A percentile compares a stretch with the other conserved stretches of the same genome.
Evolutionary conservation across 495 filamentous ascomycete genomes (phyloP).

Genomic region (Durotheca rogersii): DNA sequence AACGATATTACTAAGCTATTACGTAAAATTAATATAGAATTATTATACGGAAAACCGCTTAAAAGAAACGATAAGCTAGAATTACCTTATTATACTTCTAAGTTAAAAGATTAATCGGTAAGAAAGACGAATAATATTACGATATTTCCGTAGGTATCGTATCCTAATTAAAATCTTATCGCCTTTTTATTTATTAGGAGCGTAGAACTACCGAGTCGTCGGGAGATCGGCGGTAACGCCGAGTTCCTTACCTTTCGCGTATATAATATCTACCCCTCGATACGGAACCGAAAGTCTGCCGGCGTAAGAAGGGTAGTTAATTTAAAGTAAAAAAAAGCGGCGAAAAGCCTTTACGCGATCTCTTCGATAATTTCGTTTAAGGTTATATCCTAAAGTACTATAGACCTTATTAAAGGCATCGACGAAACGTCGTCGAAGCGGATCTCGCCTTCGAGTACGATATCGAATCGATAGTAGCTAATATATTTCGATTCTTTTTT

Average conservation of each 20-base stretch:
- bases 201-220: background rate
- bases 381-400: background rate
- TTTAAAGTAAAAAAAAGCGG: slow-evolving; percentile 10
- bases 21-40: background rate
- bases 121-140: slow-evolving; percentile 2
- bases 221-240: background rate
- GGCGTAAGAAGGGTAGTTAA: background rate
- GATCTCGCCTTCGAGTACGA: slow-evolving; percentile 3
- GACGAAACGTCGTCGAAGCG: slow-evolving; percentile 6
- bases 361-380: slow-evolving; percentile 1
- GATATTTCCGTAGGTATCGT: background rate
- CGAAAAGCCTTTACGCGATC: slow-evolving; percentile 3
- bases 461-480: slow-evolving; percentile 1
- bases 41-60: slow-evolving; percentile 3
- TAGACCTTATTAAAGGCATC: background rate
- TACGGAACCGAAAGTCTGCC: background rate
- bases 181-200: slow-evolving; percentile 1
- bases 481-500: slow-evolving; percentile 4
- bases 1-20: background rate
- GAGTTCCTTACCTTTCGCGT: background rate
- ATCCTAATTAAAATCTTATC: slow-evolving; percentile 1
- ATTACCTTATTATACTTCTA: background rate
- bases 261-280: slow-evolving; percentile 3
- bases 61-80: slow-evolving; percentile 1
- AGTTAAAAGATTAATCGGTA: slow-evolving; percentile 1